Percentiles rank a stretch among this genome's conserved stretches.
Evolutionary conservation across 768 basidiomycete species (phyloP).

Genomic region (Hygrophoropsis aurantiaca): DNA sequence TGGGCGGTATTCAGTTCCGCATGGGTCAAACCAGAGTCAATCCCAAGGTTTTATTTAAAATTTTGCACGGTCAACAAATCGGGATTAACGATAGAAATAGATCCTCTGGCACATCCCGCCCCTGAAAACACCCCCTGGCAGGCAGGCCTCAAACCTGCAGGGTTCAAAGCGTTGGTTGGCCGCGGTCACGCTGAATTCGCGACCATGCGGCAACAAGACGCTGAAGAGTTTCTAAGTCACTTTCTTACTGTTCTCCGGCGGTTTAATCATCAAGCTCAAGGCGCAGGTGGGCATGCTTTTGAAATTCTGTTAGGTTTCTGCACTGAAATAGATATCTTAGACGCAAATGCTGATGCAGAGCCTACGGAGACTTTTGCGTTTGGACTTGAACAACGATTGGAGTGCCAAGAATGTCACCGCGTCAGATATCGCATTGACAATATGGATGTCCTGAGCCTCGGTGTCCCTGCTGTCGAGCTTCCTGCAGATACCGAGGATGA

Average conservation of each 20-base stretch:
- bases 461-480: conserved; percentile 63
- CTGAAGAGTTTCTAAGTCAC: conserved; percentile 91
- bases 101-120: conserved; percentile 32
- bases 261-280: conserved; percentile 50
- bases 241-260: conserved; percentile 72
- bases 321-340: background rate
- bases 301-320: conserved; percentile 1
- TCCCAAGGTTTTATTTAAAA: background rate
- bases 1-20: conserved; percentile 82
- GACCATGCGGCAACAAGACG: conserved; percentile 97
- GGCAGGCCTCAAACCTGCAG: conserved; percentile 75
- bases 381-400: conserved; percentile 82
- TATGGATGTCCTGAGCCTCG: conserved; percentile 75
- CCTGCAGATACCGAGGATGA: conserved; percentile 10
- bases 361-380: conserved; percentile 79
- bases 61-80: no score
- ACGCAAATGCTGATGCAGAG: conserved; percentile 36
- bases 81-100: conserved; percentile 19
- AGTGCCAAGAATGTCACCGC: conserved; percentile 74
- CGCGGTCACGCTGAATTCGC: conserved; percentile 92
- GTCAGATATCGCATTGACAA: conserved; percentile 83
- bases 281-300: conserved; percentile 36
- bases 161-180: conserved; percentile 88
- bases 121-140: conserved; percentile 45
- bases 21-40: conserved; percentile 28